phyloP scores from a whole-genome alignment of 306 rosid genomes.

The Cicer bijugum region DNA sequence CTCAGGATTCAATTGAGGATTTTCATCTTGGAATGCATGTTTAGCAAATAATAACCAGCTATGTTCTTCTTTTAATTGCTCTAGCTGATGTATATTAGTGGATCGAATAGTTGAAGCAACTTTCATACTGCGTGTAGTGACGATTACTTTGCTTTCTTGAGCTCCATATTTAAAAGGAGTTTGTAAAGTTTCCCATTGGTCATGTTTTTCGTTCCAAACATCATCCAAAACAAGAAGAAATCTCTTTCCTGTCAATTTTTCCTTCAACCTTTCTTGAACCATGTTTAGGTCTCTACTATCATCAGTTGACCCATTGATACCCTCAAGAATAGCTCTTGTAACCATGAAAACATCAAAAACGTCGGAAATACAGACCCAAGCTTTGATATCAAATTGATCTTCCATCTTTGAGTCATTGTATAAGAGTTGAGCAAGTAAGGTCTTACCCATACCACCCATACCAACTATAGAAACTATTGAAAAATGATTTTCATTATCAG shows the following conservation, averaged over 20 bases:
- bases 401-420: conserved; percentile 25
- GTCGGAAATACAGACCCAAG: conserved; percentile 26
- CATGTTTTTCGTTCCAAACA: conserved; percentile 14
- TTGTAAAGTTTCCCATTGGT: conserved; percentile 25
- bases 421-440: conserved; percentile 1
- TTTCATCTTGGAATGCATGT: conserved; percentile 15
- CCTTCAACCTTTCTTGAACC: conserved; percentile 35
- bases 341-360: conserved; percentile 17
- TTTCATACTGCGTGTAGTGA: conserved; percentile 25
- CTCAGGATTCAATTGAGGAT: not conserved
- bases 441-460: conserved; percentile 24
- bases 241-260: conserved; percentile 10
- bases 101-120: conserved; percentile 26
- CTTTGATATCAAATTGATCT: conserved; percentile 1
- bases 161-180: conserved; percentile 18
- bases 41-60: not conserved
- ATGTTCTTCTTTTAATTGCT: conserved; percentile 15
- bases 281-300: conserved; percentile 19
- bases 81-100: not conserved
- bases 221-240: conserved; percentile 42
- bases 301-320: not conserved
- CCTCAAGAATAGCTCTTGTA: conserved; percentile 27
- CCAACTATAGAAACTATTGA: conserved; percentile 14
- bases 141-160: conserved; percentile 31
- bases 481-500: not conserved